Base-by-base conservation (phyloP, 441 rosid species). In the Kokia cookei region DNA sequence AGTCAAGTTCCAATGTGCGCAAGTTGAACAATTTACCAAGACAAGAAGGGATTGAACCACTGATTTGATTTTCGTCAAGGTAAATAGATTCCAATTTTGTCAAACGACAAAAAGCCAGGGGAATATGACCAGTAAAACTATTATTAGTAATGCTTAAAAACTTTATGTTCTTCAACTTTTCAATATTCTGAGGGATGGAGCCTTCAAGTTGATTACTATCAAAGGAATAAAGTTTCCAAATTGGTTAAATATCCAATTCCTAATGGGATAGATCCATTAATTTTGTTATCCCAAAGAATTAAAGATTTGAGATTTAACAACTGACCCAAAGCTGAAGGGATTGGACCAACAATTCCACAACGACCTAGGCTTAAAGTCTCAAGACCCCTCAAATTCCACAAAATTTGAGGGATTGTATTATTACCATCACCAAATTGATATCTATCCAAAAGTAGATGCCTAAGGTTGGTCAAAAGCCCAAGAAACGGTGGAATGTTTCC, bases 321-420 rank as follows among this genome's bases (percentile, higher is more conserved):
- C 3, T 27, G 29, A 2, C 29, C 29, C 29, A 27, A 27, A 27
- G 29, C 29, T 35, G 26, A n/a, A 10, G 5, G 32, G 47, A 61
- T 47, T 48, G 24, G 10, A 45, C 58, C 67, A 9, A 3, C 0
- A 15, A 72, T 13, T 8, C 19, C 63, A 6, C 14, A 13, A 22
- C 15, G 0, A 22, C 2, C 3, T 9, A 55, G 14, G 5, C 35
- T 4, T 19, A 73, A 7, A n/a, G 3, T 35, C 14, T 9, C 7
- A 13, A 65, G n/a, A 45, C 4, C 29, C 15, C 12, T 40, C 22
- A 73, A 22, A 10, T 51, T 42, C 43, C 76, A 60, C 65, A 73
- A 2, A 6, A 15, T 69, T 11, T 3, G 61, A n/a, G 61, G 61
- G 15, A 57, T 19, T 55, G 1, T 55, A 8, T 10, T 22, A 45